Conservation (phyloP, 2,329 filamentous ascomycete genomes). For the Juglanconis sp. region DNA sequence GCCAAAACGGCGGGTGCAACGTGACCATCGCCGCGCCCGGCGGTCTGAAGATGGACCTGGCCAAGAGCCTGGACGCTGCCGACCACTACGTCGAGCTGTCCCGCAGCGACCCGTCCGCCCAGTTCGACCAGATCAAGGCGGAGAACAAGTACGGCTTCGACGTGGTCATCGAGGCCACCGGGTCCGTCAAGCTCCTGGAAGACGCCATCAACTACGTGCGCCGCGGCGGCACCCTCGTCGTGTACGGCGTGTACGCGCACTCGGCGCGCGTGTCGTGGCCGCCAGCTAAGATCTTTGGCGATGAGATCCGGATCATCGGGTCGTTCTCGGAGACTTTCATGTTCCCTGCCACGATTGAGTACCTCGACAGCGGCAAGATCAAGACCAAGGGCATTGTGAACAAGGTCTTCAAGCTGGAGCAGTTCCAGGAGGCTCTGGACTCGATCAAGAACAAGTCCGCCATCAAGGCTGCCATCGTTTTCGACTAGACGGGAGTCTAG, state of each 20-base stretch:
- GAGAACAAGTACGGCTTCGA: slow-evolving; percentile 72
- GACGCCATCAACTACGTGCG: slow-evolving; percentile 69
- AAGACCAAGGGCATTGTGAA: slow-evolving; percentile 68
- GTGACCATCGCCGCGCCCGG: slow-evolving; percentile 67
- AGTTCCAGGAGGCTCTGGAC: slow-evolving; percentile 68
- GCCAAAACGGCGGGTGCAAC: slow-evolving; percentile 65
- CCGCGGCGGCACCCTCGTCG: slow-evolving; percentile 56
- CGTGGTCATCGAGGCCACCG: slow-evolving; percentile 68
- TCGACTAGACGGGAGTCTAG: slow-evolving; percentile 44
- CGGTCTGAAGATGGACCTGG: slow-evolving; percentile 69
- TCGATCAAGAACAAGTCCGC: slow-evolving; percentile 69
- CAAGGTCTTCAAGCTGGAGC: slow-evolving; percentile 69
- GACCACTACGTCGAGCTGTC: slow-evolving; percentile 54
- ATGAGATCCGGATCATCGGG: slow-evolving; percentile 69
- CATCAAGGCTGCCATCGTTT: slow-evolving; percentile 72
- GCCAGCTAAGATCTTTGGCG: slow-evolving; percentile 67
- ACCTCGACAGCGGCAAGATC: slow-evolving; percentile 58
- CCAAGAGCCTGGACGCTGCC: slow-evolving; percentile 53
- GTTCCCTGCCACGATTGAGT: slow-evolving; percentile 55
- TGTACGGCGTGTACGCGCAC: slow-evolving; percentile 57
- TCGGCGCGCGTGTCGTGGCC: slow-evolving; percentile 63
- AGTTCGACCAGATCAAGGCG: slow-evolving; percentile 60
- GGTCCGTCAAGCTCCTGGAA: slow-evolving; percentile 66
- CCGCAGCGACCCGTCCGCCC: slow-evolving; percentile 51
- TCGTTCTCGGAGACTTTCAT: slow-evolving; percentile 73